Conservation (phyloP, 345 rosid genomes). For the Murraya paniculata region DNA sequence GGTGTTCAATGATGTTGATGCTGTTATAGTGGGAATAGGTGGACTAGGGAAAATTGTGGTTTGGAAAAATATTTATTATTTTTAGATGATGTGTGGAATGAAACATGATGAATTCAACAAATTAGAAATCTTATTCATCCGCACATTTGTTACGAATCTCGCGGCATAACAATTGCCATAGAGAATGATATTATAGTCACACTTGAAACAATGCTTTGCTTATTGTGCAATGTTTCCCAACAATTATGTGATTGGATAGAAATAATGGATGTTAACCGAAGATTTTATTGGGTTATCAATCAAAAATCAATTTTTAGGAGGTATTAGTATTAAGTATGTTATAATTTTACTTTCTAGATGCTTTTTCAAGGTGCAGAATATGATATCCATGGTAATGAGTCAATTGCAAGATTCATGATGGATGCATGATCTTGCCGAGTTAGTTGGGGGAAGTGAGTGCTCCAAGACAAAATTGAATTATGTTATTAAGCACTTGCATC, state of each 20-base stretch:
- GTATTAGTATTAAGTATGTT: neutral
- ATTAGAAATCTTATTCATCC: neutral
- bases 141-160: too few species aligned
- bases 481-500: neutral
- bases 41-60: neutral
- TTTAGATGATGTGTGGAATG: slow-evolving; percentile 10
- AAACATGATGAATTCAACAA: neutral
- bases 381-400: neutral
- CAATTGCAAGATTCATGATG: neutral
- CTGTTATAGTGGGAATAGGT: neutral
- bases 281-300: neutral
- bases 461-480: neutral
- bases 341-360: neutral
- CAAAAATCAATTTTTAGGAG: neutral
- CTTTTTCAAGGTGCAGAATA: neutral
- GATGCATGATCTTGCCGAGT: neutral
- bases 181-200: neutral
- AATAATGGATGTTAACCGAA: neutral
- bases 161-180: too few species aligned
- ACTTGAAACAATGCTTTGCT: neutral
- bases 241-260: neutral
- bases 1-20: neutral
- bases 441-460: neutral
- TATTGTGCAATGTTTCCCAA: neutral
- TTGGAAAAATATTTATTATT: neutral